These are phyloP conservation scores for Kluyveromyces wickerhamii DNA, from an alignment of 805 yeast genomes.

Conservation along the genomic window DNA sequence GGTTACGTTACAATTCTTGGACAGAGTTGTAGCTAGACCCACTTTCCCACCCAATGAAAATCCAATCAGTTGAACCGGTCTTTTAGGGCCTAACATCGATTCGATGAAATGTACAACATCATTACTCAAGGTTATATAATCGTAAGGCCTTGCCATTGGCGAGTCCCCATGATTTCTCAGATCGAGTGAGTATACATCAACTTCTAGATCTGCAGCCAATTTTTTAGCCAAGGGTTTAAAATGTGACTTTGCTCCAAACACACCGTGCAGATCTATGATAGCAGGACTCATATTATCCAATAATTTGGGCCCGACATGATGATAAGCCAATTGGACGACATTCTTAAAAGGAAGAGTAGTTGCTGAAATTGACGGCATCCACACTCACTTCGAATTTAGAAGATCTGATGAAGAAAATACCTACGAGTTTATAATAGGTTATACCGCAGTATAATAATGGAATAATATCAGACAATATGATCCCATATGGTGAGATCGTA, in stretches of 20 bases:
- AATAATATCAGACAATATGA: too few species aligned
- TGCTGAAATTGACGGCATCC: too few species aligned
- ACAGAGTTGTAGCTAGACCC: slow-evolving; percentile 39
- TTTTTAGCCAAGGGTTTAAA: slow-evolving; percentile 35
- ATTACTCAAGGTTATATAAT: slow-evolving; percentile 36
- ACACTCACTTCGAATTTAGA: too few species aligned
- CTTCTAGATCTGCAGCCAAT: slow-evolving; percentile 27
- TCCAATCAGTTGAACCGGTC: slow-evolving; percentile 36
- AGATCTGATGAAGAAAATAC: too few species aligned
- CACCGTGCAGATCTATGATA: slow-evolving; percentile 43
- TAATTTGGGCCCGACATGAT: slow-evolving; percentile 6
- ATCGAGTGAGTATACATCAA: slow-evolving; percentile 39
- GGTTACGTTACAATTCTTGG: slow-evolving; percentile 21
- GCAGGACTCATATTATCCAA: slow-evolving; percentile 25
- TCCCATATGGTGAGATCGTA: too few species aligned
- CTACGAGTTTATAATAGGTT: too few species aligned
- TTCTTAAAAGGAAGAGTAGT: slow-evolving; percentile 12
- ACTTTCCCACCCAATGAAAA: slow-evolving; percentile 60
- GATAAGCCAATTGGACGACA: slow-evolving; percentile 18
- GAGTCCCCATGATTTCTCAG: slow-evolving; percentile 51
- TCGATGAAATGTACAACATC: slow-evolving; percentile 36
- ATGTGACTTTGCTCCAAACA: slow-evolving; percentile 42
- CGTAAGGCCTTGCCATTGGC: slow-evolving; percentile 36
- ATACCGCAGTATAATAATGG: too few species aligned
- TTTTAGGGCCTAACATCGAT: slow-evolving; percentile 15